Evolutionary conservation across 2,329 filamentous ascomycete species (phyloP).

Genomic region (Epichloe typhina): DNA sequence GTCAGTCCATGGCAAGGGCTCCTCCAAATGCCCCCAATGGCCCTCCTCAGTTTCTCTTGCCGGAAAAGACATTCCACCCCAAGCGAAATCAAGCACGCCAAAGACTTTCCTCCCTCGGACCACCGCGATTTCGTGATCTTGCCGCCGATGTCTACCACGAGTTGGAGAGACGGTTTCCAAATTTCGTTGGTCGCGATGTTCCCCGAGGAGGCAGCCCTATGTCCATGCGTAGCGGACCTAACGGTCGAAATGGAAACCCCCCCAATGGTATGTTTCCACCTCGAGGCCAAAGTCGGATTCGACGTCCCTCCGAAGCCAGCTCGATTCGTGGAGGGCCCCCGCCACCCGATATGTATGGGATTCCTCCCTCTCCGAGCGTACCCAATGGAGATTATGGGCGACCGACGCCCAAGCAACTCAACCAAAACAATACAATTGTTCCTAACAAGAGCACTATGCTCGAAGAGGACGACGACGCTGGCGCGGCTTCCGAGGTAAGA

Average conservation of each 20-base stretch:
- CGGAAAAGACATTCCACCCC: slow-evolving; percentile 84
- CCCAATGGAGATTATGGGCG: slow-evolving; percentile 55
- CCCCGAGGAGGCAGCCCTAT: slow-evolving; percentile 57
- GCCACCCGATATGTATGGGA: slow-evolving; percentile 31
- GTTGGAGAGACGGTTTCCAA: slow-evolving; percentile 77
- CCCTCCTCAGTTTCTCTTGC: slow-evolving; percentile 62
- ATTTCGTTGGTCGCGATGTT: slow-evolving; percentile 58
- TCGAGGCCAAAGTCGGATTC: slow-evolving; percentile 38
- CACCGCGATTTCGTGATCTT: slow-evolving; percentile 77
- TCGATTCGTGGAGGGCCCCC: slow-evolving; percentile 37
- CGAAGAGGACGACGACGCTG: slow-evolving; percentile 73
- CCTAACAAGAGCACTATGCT: slow-evolving; percentile 97
- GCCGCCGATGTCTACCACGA: slow-evolving; percentile 96
- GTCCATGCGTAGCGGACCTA: slow-evolving; percentile 42
- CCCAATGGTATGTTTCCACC: slow-evolving; percentile 35
- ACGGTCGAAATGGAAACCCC: slow-evolving; percentile 49
- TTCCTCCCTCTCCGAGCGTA: slow-evolving; percentile 48
- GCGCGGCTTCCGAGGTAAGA: slow-evolving; percentile 26
- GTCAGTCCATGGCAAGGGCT: slow-evolving; percentile 54
- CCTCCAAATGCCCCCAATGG: slow-evolving; percentile 36
- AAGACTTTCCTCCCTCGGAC: slow-evolving; percentile 79
- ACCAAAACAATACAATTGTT: slow-evolving; percentile 85
- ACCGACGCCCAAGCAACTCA: slow-evolving; percentile 73
- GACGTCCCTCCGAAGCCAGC: slow-evolving; percentile 48
- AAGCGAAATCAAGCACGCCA: slow-evolving; percentile 97